Evolutionary conservation across 2,329 filamentous ascomycete species (phyloP).

Genomic region (Cadophora malorum): DNA sequence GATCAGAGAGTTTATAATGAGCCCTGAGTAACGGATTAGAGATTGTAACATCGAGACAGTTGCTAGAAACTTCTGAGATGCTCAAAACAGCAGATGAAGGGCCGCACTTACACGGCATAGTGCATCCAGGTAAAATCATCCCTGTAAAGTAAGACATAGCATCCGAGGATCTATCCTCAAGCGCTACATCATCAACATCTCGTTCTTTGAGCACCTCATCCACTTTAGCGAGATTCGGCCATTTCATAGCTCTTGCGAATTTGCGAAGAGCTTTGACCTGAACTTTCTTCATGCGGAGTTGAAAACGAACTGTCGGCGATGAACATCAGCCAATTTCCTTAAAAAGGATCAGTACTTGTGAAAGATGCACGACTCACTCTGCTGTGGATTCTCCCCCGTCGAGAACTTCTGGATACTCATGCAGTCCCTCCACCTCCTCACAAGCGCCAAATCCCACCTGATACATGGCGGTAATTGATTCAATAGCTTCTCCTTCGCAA

Average conservation of each 20-base stretch:
- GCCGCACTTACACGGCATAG: slow-evolving; percentile 59
- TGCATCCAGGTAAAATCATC: slow-evolving; percentile 72
- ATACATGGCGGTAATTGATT: slow-evolving; percentile 72
- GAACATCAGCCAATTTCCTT: slow-evolving; percentile 17
- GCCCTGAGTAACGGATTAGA: slow-evolving; percentile 46
- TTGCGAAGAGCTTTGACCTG: slow-evolving; percentile 72
- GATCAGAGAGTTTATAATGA: slow-evolving; percentile 80
- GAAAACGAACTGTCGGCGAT: slow-evolving; percentile 58
- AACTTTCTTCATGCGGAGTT: slow-evolving; percentile 67
- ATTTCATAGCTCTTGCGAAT: slow-evolving; percentile 77
- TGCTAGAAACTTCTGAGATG: not conserved
- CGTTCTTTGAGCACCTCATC: slow-evolving; percentile 66
- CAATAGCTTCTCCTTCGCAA: slow-evolving; percentile 69
- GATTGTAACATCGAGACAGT: not conserved
- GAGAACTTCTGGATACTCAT: slow-evolving; percentile 69
- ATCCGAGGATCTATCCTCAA: slow-evolving; percentile 70
- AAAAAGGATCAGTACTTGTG: not conserved
- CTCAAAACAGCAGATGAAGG: not conserved
- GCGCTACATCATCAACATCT: slow-evolving; percentile 56
- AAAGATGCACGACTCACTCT: slow-evolving; percentile 49
- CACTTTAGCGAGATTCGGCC: slow-evolving; percentile 74
- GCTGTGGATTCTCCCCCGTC: slow-evolving; percentile 55
- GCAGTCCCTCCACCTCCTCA: slow-evolving; percentile 74
- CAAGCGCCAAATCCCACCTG: slow-evolving; percentile 76
- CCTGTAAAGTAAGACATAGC: slow-evolving; percentile 81